Conservation (phyloP, 805 yeast genomes). For the Barnettozyma siamensis region DNA sequence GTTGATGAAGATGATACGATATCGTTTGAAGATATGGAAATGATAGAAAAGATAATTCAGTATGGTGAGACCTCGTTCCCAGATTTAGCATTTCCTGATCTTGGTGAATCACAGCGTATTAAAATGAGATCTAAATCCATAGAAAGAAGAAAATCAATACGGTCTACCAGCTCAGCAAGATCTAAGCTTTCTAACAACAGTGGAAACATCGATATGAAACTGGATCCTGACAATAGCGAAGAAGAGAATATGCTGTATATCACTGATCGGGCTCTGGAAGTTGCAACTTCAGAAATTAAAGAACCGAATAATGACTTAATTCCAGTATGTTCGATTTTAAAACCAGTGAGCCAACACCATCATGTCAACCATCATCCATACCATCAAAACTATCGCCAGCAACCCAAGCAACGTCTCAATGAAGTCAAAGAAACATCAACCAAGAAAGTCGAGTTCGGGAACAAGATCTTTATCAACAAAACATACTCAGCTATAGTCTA, state of each 20-base stretch:
- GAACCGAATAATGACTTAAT: slow-evolving; percentile 4
- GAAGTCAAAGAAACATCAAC: slow-evolving; percentile 1
- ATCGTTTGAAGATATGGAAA: slow-evolving; percentile 30
- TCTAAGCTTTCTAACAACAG: slow-evolving; percentile 13
- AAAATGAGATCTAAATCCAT: slow-evolving; percentile 30
- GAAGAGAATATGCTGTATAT: background rate
- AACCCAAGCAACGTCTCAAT: background rate
- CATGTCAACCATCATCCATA: background rate
- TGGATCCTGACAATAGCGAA: background rate
- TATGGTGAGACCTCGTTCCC: slow-evolving; percentile 37
- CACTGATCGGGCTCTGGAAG: slow-evolving; percentile 13
- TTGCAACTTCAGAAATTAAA: slow-evolving; percentile 13
- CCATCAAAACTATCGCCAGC: background rate
- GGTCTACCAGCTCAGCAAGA: slow-evolving; percentile 23
- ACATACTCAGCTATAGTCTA: slow-evolving; percentile 48
- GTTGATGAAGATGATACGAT: slow-evolving; percentile 11
- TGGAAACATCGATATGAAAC: background rate
- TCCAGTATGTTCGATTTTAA: slow-evolving; percentile 1
- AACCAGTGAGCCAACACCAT: background rate
- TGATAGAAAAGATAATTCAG: slow-evolving; percentile 34
- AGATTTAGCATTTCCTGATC: slow-evolving; percentile 24
- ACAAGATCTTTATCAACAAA: slow-evolving; percentile 42
- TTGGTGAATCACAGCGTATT: slow-evolving; percentile 26
- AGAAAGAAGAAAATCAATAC: slow-evolving; percentile 30
- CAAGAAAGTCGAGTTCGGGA: slow-evolving; percentile 39